Conservation (phyloP, 2,329 filamentous ascomycete genomes). For the Biscogniauxia marginata region DNA sequence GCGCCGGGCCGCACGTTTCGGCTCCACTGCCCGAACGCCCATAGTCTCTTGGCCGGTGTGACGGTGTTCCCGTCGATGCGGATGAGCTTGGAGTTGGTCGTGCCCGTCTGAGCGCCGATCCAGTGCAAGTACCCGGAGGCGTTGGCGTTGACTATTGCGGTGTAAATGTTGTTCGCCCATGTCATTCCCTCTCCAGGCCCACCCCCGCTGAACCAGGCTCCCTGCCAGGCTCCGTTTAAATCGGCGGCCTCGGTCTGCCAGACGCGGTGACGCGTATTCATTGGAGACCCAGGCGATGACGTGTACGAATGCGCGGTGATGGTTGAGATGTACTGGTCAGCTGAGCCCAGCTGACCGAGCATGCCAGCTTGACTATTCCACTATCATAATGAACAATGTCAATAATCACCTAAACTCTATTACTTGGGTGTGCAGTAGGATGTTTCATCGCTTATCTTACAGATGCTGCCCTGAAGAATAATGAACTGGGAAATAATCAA, state of each 20-base stretch:
- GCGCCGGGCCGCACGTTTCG: slow-evolving; percentile 16
- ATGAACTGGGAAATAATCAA: background rate
- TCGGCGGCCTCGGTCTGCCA: slow-evolving; percentile 50
- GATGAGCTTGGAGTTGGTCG: slow-evolving; percentile 19
- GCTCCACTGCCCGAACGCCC: slow-evolving; percentile 20
- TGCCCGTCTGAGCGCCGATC: slow-evolving; percentile 15
- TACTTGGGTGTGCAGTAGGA: background rate
- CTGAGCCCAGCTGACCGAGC: slow-evolving; percentile 7
- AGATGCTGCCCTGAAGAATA: background rate
- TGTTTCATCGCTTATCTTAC: background rate
- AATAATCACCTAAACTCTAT: background rate
- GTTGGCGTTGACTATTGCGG: slow-evolving; percentile 43
- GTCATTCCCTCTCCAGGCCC: slow-evolving; percentile 39
- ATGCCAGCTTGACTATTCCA: slow-evolving; percentile 14
- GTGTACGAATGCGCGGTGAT: slow-evolving; percentile 41
- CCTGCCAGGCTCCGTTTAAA: slow-evolving; percentile 35
- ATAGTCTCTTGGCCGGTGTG: slow-evolving; percentile 11
- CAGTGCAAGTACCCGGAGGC: slow-evolving; percentile 48
- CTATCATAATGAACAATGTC: background rate
- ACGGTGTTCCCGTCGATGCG: slow-evolving; percentile 14
- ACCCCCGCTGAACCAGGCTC: slow-evolving; percentile 41
- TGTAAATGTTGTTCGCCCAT: slow-evolving; percentile 38
- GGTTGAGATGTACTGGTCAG: slow-evolving; percentile 38
- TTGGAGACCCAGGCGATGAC: slow-evolving; percentile 23
- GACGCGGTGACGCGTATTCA: slow-evolving; percentile 32